A percentile compares a stretch with the other conserved stretches of the same genome.
These are phyloP conservation scores for Lepiota venenata DNA, from an alignment of 768 basidiomycete species.

Conservation along the genomic window DNA sequence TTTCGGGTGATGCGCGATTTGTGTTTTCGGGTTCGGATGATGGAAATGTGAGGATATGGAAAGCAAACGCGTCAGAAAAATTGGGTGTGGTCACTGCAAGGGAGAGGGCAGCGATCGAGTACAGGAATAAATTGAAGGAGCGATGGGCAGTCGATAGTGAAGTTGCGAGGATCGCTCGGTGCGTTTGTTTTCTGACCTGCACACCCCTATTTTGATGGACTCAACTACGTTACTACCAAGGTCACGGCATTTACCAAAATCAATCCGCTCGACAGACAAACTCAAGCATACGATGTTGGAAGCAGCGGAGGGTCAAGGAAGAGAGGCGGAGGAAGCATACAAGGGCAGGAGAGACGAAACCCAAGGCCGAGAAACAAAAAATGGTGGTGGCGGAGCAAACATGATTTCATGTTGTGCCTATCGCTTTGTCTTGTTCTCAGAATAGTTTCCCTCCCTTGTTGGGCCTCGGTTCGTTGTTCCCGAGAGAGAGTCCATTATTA, in stretches of 20 bases:
- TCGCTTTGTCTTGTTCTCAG: too few species aligned
- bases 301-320: constrained; percentile 84
- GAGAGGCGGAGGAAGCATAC: constrained; percentile 91
- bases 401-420: constrained; percentile 17
- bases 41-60: constrained; percentile 95
- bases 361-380: constrained; percentile 90
- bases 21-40: constrained; percentile 91
- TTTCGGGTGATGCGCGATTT: constrained; percentile 89
- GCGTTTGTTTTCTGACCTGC: constrained; percentile 21
- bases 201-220: neutral
- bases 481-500: too few species aligned
- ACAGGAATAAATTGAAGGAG: constrained; percentile 82
- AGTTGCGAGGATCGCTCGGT: constrained; percentile 81
- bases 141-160: constrained; percentile 85
- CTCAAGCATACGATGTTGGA: constrained; percentile 95
- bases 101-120: constrained; percentile 90
- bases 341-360: constrained; percentile 79
- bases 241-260: constrained; percentile 81
- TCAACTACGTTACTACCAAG: constrained; percentile 31
- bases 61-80: constrained; percentile 88
- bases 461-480: too few species aligned
- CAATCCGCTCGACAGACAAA: constrained; percentile 83
- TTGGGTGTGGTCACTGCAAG: constrained; percentile 87
- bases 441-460: too few species aligned
- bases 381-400: constrained; percentile 79